Evolutionary conservation across 805 yeast genomes (phyloP), one percentile per base, ranked within the genome.

Genomic region (Isabelozyma gotoi): DNA sequence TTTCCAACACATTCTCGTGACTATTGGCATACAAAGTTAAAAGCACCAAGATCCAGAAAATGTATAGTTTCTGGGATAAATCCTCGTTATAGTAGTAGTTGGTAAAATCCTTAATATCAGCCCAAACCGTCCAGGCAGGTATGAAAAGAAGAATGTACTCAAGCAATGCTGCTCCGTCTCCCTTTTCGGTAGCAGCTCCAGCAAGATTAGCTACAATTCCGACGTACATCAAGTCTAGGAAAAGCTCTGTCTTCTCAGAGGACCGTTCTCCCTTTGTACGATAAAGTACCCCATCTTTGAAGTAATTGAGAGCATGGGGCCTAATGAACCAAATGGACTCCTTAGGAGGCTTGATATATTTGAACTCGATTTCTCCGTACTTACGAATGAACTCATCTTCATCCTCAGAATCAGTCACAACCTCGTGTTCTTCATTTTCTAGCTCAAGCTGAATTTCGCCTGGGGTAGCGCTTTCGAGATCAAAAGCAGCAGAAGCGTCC

Each of bases 41-140:
- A 33, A 81, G 58, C 1, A 63, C 53, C 49, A 82, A 58, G 14
- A 76, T 69, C 85, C 84, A 80, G 15, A 80, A 47, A 14, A 81
- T 71, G 53, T 73, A 77, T 0, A 65, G 7, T 42, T 74, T 72
- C 54, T 83, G 88, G 3, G 77, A 53, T 39, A 82, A 57, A 58
- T 83, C 87, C 51, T 81, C 83, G 45, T 67, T 78, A 55, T 75
- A 82, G 60, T 80, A 82, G 53, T 79, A 81, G 59, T 82, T 80
- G 73, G 80, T 78, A 51, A 81, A 72, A 45, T 81, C 85, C 52
- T 80, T 78, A 45, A 82, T 65, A 52, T 81, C 86, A n/a, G 73
- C 59, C 87, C 88, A 82, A 17, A 82, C 77, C 16, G 73, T 74
- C 78, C 81, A 83, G n/a, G 81, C 73, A 0, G 85, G 85, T 15